phyloP scores from a whole-genome alignment of 768 basidiomycete species.

The Lentinula edodes region DNA sequence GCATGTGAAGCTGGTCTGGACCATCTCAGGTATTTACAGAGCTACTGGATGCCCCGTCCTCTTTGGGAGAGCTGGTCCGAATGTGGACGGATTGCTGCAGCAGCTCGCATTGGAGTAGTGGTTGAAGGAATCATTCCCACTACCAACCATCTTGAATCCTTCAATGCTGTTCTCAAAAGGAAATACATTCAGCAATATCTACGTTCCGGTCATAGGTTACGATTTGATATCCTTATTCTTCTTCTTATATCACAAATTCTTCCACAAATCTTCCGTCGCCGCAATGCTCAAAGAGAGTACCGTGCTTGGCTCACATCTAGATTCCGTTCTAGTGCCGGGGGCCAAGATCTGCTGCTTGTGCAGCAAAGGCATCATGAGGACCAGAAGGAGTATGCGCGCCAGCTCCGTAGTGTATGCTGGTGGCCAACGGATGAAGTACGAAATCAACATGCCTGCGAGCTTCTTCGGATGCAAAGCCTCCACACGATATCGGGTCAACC shows the following conservation, averaged over 20 bases:
- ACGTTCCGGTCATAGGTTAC: conserved; percentile 16
- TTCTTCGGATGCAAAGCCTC: not conserved
- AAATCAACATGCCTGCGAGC: not conserved
- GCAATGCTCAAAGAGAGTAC: not conserved
- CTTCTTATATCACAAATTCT: conserved; percentile 7
- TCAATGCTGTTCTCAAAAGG: conserved; percentile 20
- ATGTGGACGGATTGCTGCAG: conserved; percentile 19
- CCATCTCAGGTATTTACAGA: conserved; percentile 18
- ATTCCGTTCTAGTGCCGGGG: not conserved
- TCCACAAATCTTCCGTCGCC: conserved; percentile 1
- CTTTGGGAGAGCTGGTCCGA: conserved; percentile 30
- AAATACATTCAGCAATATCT: conserved; percentile 20
- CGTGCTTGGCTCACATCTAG: not conserved
- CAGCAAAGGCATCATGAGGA: not conserved
- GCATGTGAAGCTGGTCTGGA: conserved; percentile 6
- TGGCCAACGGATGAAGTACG: not conserved
- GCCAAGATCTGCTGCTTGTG: not conserved
- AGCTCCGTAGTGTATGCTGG: not conserved
- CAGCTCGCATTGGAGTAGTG: not conserved
- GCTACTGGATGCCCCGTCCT: conserved; percentile 17
- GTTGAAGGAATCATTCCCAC: conserved; percentile 21
- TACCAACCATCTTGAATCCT: conserved; percentile 9
- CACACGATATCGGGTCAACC: not conserved
- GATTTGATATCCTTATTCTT: conserved; percentile 5
- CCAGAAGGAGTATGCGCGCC: not conserved